These are phyloP conservation scores for Boletales sp. DNA, from an alignment of 768 basidiomycete species.

Conservation along the genomic window DNA sequence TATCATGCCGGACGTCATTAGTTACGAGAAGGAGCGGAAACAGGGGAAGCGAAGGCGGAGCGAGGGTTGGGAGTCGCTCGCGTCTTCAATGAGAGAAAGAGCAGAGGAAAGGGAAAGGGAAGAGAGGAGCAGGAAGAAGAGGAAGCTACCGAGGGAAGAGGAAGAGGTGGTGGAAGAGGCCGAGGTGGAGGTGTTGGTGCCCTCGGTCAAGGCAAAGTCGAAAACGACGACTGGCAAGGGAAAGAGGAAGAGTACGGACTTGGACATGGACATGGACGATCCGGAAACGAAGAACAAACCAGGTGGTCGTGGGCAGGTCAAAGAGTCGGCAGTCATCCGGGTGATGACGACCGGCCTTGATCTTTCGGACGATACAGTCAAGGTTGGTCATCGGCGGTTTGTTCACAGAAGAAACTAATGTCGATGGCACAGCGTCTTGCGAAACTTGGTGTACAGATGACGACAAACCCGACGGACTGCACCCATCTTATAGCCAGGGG, in stretches of 20 bases:
- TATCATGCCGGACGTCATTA: slow-evolving; percentile 76
- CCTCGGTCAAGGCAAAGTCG: slow-evolving; percentile 11
- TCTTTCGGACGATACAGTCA: slow-evolving; percentile 54
- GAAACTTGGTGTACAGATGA: slow-evolving; percentile 65
- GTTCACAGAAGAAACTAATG: neutral
- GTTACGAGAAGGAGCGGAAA: slow-evolving; percentile 66
- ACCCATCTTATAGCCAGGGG: slow-evolving; percentile 74
- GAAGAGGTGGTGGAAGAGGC: slow-evolving; percentile 26
- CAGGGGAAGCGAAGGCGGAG: slow-evolving; percentile 30
- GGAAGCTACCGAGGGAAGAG: slow-evolving; percentile 15
- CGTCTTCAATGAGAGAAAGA: slow-evolving; percentile 1
- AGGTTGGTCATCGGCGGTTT: slow-evolving; percentile 37
- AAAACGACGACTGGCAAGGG: slow-evolving; percentile 9
- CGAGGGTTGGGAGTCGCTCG: slow-evolving; percentile 29
- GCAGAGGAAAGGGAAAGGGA: slow-evolving; percentile 16
- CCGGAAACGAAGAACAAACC: slow-evolving; percentile 4
- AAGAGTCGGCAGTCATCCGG: slow-evolving; percentile 28
- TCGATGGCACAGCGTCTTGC: slow-evolving; percentile 44
- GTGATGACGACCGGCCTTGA: slow-evolving; percentile 69
- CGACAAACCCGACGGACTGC: slow-evolving; percentile 59
- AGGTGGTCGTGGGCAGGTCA: neutral
- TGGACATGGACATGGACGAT: slow-evolving; percentile 4
- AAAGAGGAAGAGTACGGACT: neutral
- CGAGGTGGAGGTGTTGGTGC: slow-evolving; percentile 15
- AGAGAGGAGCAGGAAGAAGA: slow-evolving; percentile 15